Evolutionary conservation across 768 basidiomycete genomes (phyloP).

Genomic region (Boletus vermiculosoides): DNA sequence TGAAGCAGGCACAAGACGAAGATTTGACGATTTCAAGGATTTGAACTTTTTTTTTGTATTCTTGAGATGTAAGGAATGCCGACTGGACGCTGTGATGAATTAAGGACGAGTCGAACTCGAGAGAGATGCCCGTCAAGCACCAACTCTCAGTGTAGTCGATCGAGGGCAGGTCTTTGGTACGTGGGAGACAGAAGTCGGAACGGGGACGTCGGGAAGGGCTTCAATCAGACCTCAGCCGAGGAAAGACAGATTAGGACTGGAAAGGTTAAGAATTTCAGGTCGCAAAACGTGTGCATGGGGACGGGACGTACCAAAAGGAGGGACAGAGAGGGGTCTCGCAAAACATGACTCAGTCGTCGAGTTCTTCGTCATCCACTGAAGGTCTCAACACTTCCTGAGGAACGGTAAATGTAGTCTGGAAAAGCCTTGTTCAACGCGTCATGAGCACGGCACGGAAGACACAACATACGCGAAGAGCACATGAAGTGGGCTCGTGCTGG

Average conservation of each 20-base stretch:
- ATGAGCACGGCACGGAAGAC: neutral
- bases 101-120: neutral
- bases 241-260: conserved; percentile 10
- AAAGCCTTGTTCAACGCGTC: neutral
- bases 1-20: too few species aligned
- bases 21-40: neutral
- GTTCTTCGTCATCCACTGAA: neutral
- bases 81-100: neutral
- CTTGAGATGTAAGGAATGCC: neutral
- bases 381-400: neutral
- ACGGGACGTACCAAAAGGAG: neutral
- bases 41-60: neutral
- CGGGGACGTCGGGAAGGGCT: neutral
- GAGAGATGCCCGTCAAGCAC: neutral
- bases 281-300: neutral
- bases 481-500: neutral
- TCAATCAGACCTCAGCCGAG: neutral
- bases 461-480: neutral
- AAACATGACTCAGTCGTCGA: neutral
- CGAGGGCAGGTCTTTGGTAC: neutral
- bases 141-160: neutral
- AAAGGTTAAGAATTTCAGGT: neutral
- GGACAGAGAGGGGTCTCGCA: neutral
- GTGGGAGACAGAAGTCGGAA: neutral
- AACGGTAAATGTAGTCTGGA: neutral